Evolutionary conservation across 2,329 filamentous ascomycete species (phyloP).

Genomic region (Alternaria angustiovoidea): DNA sequence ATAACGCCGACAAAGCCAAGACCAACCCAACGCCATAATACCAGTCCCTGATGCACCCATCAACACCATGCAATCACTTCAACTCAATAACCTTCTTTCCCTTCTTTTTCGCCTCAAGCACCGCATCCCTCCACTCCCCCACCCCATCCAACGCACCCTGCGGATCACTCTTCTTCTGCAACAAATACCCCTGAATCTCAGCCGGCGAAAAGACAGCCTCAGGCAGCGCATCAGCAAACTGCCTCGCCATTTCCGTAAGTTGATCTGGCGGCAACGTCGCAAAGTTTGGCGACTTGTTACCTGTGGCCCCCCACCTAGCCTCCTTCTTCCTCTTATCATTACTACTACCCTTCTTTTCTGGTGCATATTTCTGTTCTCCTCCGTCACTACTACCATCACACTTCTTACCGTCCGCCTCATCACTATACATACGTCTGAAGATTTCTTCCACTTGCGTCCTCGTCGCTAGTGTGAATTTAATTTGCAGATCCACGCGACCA

Average conservation of each 20-base stretch:
- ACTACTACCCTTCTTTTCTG: background rate
- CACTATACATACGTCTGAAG: constrained; percentile 32
- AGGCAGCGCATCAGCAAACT: constrained; percentile 18
- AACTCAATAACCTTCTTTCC: constrained; percentile 15
- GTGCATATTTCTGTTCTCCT: background rate
- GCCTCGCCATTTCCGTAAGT: background rate
- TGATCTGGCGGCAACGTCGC: background rate
- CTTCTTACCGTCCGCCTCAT: background rate
- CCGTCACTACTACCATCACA: background rate
- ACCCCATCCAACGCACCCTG: constrained; percentile 9
- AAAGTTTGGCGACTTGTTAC: background rate
- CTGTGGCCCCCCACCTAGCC: too few species aligned
- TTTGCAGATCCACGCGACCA: constrained; percentile 64
- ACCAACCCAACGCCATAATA: too few species aligned
- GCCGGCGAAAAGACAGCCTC: constrained; percentile 17
- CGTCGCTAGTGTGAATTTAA: constrained; percentile 29
- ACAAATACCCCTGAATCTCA: constrained; percentile 24
- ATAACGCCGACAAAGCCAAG: too few species aligned
- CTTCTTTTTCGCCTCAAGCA: constrained; percentile 15
- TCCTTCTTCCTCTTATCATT: too few species aligned
- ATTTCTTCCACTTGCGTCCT: constrained; percentile 18
- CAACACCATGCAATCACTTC: too few species aligned
- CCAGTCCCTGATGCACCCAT: too few species aligned
- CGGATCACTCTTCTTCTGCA: constrained; percentile 17
- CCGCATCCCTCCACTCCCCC: constrained; percentile 3